A percentile compares a stretch with the other conserved stretches of the same genome.
phyloP scores from a whole-genome alignment of 805 yeast species.

The Komagataella phaffii region DNA sequence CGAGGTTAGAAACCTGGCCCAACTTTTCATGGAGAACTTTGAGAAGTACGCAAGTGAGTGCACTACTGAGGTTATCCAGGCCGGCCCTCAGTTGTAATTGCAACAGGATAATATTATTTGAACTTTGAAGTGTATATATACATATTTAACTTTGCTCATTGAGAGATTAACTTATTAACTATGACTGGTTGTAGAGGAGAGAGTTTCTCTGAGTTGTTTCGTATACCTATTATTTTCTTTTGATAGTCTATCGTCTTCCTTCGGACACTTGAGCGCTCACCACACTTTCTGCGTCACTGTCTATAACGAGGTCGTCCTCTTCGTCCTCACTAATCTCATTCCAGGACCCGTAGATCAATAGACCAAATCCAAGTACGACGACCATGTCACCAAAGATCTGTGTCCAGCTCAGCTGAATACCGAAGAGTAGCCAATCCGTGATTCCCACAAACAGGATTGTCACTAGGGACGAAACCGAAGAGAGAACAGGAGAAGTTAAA shows the following conservation, averaged over 20 bases:
- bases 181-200: background rate
- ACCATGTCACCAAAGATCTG: constrained; percentile 60
- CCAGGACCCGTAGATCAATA: constrained; percentile 58
- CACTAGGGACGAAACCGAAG: constrained; percentile 45
- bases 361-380: constrained; percentile 54
- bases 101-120: background rate
- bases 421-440: constrained; percentile 60
- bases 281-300: constrained; percentile 19
- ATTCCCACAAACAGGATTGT: constrained; percentile 73
- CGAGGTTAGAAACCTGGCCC: constrained; percentile 58
- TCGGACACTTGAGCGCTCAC: constrained; percentile 1
- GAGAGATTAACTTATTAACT: background rate
- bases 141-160: background rate
- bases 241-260: background rate
- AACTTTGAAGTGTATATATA: background rate
- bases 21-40: constrained; percentile 76
- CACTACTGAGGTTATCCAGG: constrained; percentile 77
- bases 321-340: constrained; percentile 35
- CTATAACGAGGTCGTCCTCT: constrained; percentile 18
- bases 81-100: constrained; percentile 60
- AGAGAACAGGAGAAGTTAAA: constrained; percentile 72
- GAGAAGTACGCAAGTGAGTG: constrained; percentile 72
- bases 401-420: constrained; percentile 34
- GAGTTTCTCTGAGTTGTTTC: no score
- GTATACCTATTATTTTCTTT: no score